Evolutionary conservation across 2,329 filamentous ascomycete species (phyloP).

Genomic region (Tolypocladium cylindrosporum): DNA sequence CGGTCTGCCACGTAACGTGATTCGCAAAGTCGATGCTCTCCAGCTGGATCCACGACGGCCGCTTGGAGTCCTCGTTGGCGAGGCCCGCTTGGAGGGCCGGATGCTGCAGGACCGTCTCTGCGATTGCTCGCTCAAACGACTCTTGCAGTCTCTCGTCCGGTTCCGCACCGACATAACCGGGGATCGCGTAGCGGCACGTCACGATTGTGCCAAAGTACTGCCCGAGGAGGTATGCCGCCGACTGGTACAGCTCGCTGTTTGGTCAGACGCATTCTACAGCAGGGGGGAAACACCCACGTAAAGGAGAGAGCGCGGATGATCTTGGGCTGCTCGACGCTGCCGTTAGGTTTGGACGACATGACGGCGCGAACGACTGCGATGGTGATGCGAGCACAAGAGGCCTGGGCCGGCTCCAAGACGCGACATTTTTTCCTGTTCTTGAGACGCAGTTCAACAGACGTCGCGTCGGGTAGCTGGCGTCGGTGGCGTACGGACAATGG

Average conservation of each 20-base stretch:
- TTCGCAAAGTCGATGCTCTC: constrained; percentile 8
- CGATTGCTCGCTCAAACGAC: background rate
- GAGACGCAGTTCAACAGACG: background rate
- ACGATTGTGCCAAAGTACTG: constrained; percentile 3
- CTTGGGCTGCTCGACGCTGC: no score
- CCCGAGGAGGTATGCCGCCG: background rate
- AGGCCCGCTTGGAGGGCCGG: constrained; percentile 11
- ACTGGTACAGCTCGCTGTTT: background rate
- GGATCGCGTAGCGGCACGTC: constrained; percentile 6
- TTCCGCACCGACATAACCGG: background rate
- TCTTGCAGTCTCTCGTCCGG: background rate
- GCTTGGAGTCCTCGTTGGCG: constrained; percentile 4
- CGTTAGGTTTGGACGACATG: background rate
- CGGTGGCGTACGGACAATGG: background rate
- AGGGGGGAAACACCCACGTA: background rate
- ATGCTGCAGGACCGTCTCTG: background rate
- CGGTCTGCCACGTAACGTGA: constrained; percentile 9
- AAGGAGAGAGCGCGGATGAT: background rate
- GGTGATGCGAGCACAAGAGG: background rate
- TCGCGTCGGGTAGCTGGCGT: background rate
- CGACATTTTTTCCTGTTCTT: background rate
- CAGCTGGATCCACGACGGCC: constrained; percentile 8
- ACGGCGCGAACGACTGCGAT: background rate
- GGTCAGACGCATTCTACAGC: background rate
- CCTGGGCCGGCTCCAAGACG: background rate